phyloP scores from a whole-genome alignment of 2,329 filamentous ascomycete genomes.

The Penicillium sp. region DNA sequence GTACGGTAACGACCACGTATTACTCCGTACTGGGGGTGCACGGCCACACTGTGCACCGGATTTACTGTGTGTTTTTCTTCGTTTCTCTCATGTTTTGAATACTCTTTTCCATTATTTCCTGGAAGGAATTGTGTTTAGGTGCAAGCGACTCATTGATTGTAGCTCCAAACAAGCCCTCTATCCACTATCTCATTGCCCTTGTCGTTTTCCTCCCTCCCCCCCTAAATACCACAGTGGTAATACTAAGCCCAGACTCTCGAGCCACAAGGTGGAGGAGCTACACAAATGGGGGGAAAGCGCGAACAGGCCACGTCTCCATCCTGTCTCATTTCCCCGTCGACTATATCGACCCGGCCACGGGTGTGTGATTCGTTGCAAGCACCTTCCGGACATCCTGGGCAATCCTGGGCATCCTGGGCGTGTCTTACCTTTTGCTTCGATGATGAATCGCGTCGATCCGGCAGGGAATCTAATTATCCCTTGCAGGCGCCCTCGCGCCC shows the following conservation, averaged over 20 bases:
- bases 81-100: background rate
- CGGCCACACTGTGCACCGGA: background rate
- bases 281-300: constrained; percentile 5
- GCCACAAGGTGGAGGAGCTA: constrained; percentile 4
- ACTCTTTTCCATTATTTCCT: background rate
- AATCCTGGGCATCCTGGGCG: background rate
- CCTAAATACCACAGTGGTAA: background rate
- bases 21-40: background rate
- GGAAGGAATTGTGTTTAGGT: background rate
- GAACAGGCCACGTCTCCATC: constrained; percentile 29
- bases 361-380: constrained; percentile 2
- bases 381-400: constrained; percentile 1
- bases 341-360: background rate
- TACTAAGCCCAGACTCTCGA: background rate
- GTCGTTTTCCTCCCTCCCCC: background rate
- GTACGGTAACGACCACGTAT: constrained; percentile 14
- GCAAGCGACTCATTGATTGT: background rate
- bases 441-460: constrained; percentile 17
- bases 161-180: background rate
- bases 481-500: constrained; percentile 14
- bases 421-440: background rate
- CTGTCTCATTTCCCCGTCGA: constrained; percentile 10
- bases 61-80: background rate
- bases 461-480: constrained; percentile 18
- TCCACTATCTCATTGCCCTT: too few relatives aligned